Base-by-base conservation (phyloP, 1,284 basidiomycete species). In the Mycena sp. region DNA sequence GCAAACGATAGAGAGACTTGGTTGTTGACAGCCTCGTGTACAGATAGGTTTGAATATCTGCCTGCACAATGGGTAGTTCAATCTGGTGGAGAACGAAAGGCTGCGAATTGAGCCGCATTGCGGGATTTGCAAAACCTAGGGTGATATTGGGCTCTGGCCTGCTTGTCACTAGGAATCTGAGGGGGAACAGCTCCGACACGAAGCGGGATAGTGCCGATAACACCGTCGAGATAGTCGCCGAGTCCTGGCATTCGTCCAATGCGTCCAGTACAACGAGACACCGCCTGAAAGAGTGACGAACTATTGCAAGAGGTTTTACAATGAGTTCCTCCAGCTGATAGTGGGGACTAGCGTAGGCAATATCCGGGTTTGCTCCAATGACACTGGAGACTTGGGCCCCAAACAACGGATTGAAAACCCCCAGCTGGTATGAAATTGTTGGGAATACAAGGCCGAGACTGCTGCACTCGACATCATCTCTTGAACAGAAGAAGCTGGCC, bases 141-240 rank as follows among this genome's bases (percentile, higher is more conserved):
- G 48, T 67, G n/a, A 79, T 76, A 18, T 76, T 48, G 8, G 37
- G 46, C 38, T 77, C 77, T 5, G 79, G 79, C 14, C 79, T 70
- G 44, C 79, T 78, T 3, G 79, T 80, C 41, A 79, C 67, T 37
- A 79, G 44, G 44, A 80, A 75, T 41, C 71, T 73, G 41, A 78
- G 52, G 0, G 71, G 66, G 14, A 67, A 62, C 4, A 74, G 50
- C 9, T 74, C 59, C 18, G 11, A 16, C 13, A 75, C 61, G 34
- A 63, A 22, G 5, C 13, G 34, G 20, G 74, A 70, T n/a, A 78
- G 68, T 0, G 73, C 54, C 4, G 59, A 44, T 14, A 61, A 34
- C 13, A 61, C 57, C 1, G 50, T 25, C n/a, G 50, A 52, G 22
- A 25, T 52, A 20, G 50, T 52, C 9, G n/a, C 50, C 50, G 50